phyloP scores from a whole-genome alignment of 257 asterid species.

The Henckelia pumila region DNA sequence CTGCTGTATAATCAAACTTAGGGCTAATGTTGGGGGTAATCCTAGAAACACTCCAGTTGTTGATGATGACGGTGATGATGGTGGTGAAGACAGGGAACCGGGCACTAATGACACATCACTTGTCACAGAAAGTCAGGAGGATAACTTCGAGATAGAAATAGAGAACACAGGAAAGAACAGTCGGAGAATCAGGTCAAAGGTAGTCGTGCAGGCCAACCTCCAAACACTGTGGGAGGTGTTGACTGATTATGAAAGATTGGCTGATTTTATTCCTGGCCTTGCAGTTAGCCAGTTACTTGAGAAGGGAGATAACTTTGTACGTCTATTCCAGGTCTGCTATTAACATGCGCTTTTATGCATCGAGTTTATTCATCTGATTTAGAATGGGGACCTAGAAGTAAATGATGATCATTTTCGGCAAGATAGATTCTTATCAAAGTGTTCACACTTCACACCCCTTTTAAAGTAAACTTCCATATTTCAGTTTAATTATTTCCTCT shows the following conservation, averaged over 20 bases:
- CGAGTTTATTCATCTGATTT: not conserved
- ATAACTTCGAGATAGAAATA: slow-evolving; percentile 44
- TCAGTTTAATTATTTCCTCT: not conserved
- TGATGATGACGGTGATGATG: slow-evolving; percentile 25
- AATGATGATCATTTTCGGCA: too few relatives aligned
- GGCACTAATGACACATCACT: slow-evolving; percentile 28
- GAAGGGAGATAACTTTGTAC: slow-evolving; percentile 63
- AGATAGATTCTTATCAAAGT: not conserved
- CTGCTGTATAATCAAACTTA: not conserved
- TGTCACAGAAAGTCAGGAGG: slow-evolving; percentile 34
- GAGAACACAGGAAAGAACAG: slow-evolving; percentile 57
- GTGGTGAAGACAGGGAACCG: slow-evolving; percentile 19
- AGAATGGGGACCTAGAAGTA: too few relatives aligned
- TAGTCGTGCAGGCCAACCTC: slow-evolving; percentile 59
- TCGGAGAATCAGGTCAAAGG: slow-evolving; percentile 60
- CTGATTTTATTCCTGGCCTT: slow-evolving; percentile 82
- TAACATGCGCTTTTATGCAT: slow-evolving; percentile 4
- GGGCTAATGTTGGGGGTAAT: slow-evolving; percentile 13
- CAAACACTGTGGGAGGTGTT: slow-evolving; percentile 57
- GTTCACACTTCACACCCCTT: not conserved
- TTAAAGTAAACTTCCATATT: too few relatives aligned
- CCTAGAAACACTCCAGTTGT: slow-evolving; percentile 23
- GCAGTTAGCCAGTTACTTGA: slow-evolving; percentile 76
- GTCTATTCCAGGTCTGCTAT: slow-evolving; percentile 63
- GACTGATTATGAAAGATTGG: slow-evolving; percentile 79